Base-by-base conservation (phyloP, 2,329 filamentous ascomycete species). In the Scleromitrula shiraiana region DNA sequence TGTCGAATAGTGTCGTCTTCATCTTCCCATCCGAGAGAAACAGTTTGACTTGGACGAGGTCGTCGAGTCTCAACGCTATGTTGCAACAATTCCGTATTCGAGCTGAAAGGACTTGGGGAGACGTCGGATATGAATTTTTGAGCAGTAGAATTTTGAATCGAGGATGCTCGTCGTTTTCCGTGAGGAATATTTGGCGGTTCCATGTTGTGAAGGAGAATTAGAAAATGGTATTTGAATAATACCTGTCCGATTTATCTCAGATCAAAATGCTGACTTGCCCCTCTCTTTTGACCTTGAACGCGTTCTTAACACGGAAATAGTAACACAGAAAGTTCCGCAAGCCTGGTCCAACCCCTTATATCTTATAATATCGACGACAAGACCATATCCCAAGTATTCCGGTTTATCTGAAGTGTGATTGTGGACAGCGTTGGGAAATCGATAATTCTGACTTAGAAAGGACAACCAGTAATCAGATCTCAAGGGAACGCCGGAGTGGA, bases 11-110 rank as follows among this genome's bases (percentile, higher is more conserved):
- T 32, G 41, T 62, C 56, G 23, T 56, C 55, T 23, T 51, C 55
- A 41, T 62, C 59, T 36, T 61, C 45, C 57, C 58, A 62, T 47
- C 51, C 56, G 33, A 61, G 50, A 7, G 57, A 59, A 17, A 62
- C 56, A 4, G 53, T 62, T 44, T 58, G 56, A 40, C 44, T 57
- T 24, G 54, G 47, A 20, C 50, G 52, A 44, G 53, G 52, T 43
- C 50, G 53, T 52, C 51, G 51, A 36, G 45, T 46, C 32, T 60
- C 57, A 30, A 52, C 49, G 24, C 37, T 47, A 32, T 54, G 53
- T 43, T 50, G 51, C 22, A 54, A 51, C 22, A 47, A 15, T 33
- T 56, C 56, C 20, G 54, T 40, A 45, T 53, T 58, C 50, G 57
- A 56, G 37, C 49, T 29, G 32, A 58, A 59, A 15, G 56, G 55